Evolutionary conservation across 495 filamentous ascomycete genomes (phyloP).

Genomic region (Hypomontagnella monticulosa): DNA sequence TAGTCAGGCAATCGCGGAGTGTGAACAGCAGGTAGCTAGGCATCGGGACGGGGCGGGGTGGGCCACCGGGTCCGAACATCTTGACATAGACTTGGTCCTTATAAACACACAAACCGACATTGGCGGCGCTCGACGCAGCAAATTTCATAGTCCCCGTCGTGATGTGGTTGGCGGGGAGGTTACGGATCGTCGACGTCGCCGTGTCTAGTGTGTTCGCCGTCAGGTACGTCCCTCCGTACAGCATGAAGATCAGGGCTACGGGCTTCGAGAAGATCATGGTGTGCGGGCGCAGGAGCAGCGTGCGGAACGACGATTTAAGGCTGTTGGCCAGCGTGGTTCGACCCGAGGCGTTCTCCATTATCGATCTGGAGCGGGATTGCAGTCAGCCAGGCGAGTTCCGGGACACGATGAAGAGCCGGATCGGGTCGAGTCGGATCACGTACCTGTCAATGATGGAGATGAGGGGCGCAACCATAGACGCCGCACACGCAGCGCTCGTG

Average conservation of each 20-base stretch:
- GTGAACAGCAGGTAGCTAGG: slow-evolving; percentile 83
- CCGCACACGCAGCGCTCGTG: slow-evolving; percentile 76
- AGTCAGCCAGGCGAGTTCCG: slow-evolving; percentile 25
- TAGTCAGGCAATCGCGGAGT: slow-evolving; percentile 85
- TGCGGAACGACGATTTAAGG: slow-evolving; percentile 68
- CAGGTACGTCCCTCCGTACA: slow-evolving; percentile 92
- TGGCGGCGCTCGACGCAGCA: slow-evolving; percentile 79
- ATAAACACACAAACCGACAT: slow-evolving; percentile 90
- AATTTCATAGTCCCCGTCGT: slow-evolving; percentile 85
- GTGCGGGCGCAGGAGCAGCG: slow-evolving; percentile 74
- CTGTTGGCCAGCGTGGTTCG: slow-evolving; percentile 74
- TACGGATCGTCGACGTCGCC: slow-evolving; percentile 68
- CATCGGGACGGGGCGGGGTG: slow-evolving; percentile 63
- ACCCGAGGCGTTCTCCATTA: slow-evolving; percentile 95
- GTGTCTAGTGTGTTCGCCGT: slow-evolving; percentile 93
- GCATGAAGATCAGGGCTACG: slow-evolving; percentile 84
- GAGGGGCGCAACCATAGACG: slow-evolving; percentile 83
- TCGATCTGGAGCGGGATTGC: slow-evolving; percentile 65
- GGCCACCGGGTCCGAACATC: slow-evolving; percentile 74
- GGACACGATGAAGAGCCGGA: neutral
- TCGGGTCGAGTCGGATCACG: slow-evolving; percentile 29
- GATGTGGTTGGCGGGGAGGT: slow-evolving; percentile 64
- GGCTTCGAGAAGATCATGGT: slow-evolving; percentile 79
- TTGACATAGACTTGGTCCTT: slow-evolving; percentile 89
- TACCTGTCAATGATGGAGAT: slow-evolving; percentile 95